A percentile compares a stretch with the other conserved stretches of the same genome.
These are phyloP conservation scores for Arthrobotrys conoides DNA, from an alignment of 2,329 filamentous ascomycete species.

Conservation along the genomic window DNA sequence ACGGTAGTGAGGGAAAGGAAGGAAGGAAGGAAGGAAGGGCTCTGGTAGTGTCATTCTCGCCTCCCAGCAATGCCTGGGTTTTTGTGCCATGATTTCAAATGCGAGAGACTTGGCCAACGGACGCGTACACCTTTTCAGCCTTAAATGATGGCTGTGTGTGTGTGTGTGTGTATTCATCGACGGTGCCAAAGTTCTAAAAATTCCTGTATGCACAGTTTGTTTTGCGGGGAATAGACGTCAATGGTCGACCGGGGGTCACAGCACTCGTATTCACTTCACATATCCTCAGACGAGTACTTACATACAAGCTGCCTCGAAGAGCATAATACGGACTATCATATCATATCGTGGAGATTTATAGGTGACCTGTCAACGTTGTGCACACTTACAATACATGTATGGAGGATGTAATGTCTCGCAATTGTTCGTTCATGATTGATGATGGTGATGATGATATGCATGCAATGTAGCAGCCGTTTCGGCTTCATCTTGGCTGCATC, in stretches of 20 bases:
- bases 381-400: background rate
- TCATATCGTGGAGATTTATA: background rate
- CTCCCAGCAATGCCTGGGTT: constrained; percentile 14
- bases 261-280: background rate
- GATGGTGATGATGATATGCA: constrained; percentile 28
- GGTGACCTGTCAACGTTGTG: constrained; percentile 3
- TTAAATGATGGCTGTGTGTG: constrained; percentile 18
- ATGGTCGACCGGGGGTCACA: constrained; percentile 2
- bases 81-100: constrained; percentile 21
- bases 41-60: constrained; percentile 1
- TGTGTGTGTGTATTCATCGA: constrained; percentile 10
- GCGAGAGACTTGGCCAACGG: background rate
- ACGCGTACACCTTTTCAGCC: constrained; percentile 22
- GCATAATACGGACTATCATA: background rate
- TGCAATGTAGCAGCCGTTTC: constrained; percentile 29
- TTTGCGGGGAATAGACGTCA: constrained; percentile 16
- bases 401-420: constrained; percentile 2
- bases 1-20: no score
- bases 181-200: constrained; percentile 4
- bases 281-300: background rate
- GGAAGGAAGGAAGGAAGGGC: background rate
- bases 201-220: constrained; percentile 23
- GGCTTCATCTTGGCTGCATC: constrained; percentile 43
- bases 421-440: constrained; percentile 12
- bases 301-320: background rate